Evolutionary conservation across 768 basidiomycete genomes (phyloP).

Genomic region (Gyrodon lividus): DNA sequence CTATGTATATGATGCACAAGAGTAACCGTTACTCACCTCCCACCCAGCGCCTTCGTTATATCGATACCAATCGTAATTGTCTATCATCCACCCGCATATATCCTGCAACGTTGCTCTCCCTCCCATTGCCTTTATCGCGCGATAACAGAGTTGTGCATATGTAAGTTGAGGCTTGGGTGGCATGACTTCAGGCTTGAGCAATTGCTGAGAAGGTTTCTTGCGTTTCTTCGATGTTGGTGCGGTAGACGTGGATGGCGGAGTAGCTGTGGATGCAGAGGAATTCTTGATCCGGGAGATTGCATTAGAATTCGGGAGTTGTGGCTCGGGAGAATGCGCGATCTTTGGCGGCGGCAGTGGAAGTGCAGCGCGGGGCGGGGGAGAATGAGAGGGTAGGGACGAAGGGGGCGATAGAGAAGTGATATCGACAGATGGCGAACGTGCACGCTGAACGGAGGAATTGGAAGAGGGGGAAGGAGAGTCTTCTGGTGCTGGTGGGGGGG

Average conservation of each 20-base stretch:
- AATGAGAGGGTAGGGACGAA: slow-evolving; percentile 75
- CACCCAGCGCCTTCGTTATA: slow-evolving; percentile 81
- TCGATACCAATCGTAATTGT: slow-evolving; percentile 86
- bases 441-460: slow-evolving; percentile 61
- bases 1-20: neutral
- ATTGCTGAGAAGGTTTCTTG: slow-evolving; percentile 52
- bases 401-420: slow-evolving; percentile 81
- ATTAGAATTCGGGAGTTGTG: slow-evolving; percentile 64
- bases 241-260: slow-evolving; percentile 5
- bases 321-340: slow-evolving; percentile 44
- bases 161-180: slow-evolving; percentile 88
- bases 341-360: slow-evolving; percentile 46
- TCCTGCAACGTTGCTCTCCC: slow-evolving; percentile 90
- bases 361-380: slow-evolving; percentile 57
- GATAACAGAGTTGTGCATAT: slow-evolving; percentile 89
- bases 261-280: slow-evolving; percentile 23
- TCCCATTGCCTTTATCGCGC: slow-evolving; percentile 77
- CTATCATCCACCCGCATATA: slow-evolving; percentile 89
- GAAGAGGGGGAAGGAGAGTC: slow-evolving; percentile 82
- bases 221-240: slow-evolving; percentile 57
- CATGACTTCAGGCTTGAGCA: slow-evolving; percentile 69
- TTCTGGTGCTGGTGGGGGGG: slow-evolving; percentile 78
- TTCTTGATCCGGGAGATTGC: slow-evolving; percentile 47
- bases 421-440: slow-evolving; percentile 79
- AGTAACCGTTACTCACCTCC: slow-evolving; percentile 62